Base-by-base conservation (phyloP, 2,329 filamentous ascomycete species). In the Phyllosticta citribraziliensis region DNA sequence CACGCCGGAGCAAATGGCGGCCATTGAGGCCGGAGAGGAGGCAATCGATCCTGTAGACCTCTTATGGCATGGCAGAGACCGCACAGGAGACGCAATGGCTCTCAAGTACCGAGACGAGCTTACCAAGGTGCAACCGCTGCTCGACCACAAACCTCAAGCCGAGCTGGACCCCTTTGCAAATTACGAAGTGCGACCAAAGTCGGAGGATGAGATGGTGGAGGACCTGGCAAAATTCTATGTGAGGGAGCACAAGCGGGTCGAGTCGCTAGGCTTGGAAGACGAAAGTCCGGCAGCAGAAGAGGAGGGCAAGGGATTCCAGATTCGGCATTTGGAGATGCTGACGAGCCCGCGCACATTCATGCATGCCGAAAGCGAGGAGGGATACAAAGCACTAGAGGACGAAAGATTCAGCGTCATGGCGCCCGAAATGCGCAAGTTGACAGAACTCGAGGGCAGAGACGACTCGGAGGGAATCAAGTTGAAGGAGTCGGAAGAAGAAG, bases 11-110 rank as follows among this genome's bases (percentile, higher is more conserved):
- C 93, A 97, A 77, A 80, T 95, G 67, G 85, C 84, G 61, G 90
- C 91, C 62, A 85, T 97, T 71, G 81, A 88, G 75, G 88, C 88
- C 55, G 91, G 88, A 68, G 92, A 97, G 75, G 78, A 82, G 64
- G 84, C 88, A 66, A 86, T 97, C 72, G 82, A 88, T 70, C 78
- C 87, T 10, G 79, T 85, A 66, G 90, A 97, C 74, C 72, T 97
- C 70, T 80, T 87, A 52, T 79, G 84, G 35, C 88, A 94, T 75
- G 89, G 87, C 65, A 74, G 89, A 67, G 86, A 91, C 64, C 81
- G 78, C 60, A 91, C 96, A 71, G 82, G 85, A 9, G 88, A 89
- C 79, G 79, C 80, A 58, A 78, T 92, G 56, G 68, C 69, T 19
- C 55, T 62, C 22, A 54, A 54, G 56, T 79, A 84, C 64, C 94